Evolutionary conservation across 2,329 filamentous ascomycete genomes (phyloP).

Genomic region (Sarocladium brachiariae): DNA sequence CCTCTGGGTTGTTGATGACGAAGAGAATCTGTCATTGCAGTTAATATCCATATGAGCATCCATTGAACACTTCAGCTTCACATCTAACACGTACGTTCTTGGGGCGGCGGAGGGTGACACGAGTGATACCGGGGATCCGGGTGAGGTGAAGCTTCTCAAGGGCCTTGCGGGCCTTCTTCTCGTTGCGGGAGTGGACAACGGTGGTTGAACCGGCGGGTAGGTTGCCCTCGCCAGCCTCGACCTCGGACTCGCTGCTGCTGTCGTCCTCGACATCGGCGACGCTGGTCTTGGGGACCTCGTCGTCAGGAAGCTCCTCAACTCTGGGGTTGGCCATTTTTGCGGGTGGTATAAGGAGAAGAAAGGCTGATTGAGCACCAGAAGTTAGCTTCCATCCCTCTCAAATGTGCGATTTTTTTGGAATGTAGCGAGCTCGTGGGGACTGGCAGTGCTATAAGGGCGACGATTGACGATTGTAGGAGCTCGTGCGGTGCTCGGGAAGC

Average conservation of each 20-base stretch:
- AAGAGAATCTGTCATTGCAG: constrained; percentile 74
- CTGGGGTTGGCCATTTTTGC: constrained; percentile 90
- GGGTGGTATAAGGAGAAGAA: constrained; percentile 15
- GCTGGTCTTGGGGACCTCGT: constrained; percentile 75
- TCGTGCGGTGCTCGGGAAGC: background rate
- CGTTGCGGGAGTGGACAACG: constrained; percentile 95
- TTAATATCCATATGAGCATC: background rate
- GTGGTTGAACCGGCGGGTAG: constrained; percentile 78
- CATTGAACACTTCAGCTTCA: background rate
- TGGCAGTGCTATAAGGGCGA: background rate
- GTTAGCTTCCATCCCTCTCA: constrained; percentile 7
- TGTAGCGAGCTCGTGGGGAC: background rate
- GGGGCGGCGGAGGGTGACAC: constrained; percentile 93
- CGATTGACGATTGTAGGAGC: background rate
- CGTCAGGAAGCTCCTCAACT: constrained; percentile 95
- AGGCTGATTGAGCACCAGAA: constrained; percentile 5
- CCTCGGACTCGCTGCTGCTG: constrained; percentile 68
- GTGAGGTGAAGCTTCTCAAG: constrained; percentile 97
- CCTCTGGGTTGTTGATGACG: constrained; percentile 98
- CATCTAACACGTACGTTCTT: constrained; percentile 77
- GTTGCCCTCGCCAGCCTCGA: constrained; percentile 71
- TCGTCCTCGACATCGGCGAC: constrained; percentile 64
- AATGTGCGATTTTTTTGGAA: background rate
- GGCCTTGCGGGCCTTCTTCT: constrained; percentile 99
- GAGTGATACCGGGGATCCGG: constrained; percentile 94